A percentile compares a stretch with the other conserved stretches of the same genome.
These are phyloP conservation scores for Thelonectria olida DNA, from an alignment of 2,329 filamentous ascomycete species.

Conservation along the genomic window DNA sequence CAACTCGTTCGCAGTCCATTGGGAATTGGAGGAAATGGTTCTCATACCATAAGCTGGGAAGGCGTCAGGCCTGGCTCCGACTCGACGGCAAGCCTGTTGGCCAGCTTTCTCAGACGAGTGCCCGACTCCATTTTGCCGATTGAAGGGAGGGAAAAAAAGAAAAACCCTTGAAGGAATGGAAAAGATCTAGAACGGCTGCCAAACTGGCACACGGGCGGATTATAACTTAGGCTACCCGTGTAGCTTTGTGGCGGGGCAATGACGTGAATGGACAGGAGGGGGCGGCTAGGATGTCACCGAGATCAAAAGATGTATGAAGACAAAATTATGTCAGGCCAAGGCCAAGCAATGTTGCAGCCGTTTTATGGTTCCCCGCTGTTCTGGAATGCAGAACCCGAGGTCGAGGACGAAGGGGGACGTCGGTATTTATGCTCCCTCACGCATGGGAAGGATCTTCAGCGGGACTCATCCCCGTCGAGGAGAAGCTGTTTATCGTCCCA, in stretches of 20 bases:
- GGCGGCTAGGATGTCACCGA: conserved; percentile 20
- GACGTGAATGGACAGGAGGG: conserved; percentile 27
- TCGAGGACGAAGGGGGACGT: conserved; percentile 25
- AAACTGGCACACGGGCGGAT: not conserved
- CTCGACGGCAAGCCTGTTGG: conserved; percentile 74
- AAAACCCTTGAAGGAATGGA: not conserved
- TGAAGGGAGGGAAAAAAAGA: not conserved
- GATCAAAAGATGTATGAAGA: conserved; percentile 10
- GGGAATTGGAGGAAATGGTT: not conserved
- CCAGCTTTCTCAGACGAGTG: conserved; percentile 53
- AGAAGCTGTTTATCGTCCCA: conserved; percentile 8
- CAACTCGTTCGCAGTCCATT: not conserved
- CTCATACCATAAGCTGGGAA: conserved; percentile 78
- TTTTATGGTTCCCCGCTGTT: conserved; percentile 29
- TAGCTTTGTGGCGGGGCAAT: conserved; percentile 23
- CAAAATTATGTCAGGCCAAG: conserved; percentile 16
- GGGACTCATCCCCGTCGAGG: conserved; percentile 6
- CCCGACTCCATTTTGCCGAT: conserved; percentile 40
- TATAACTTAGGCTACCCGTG: conserved; percentile 1
- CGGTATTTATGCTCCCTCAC: conserved; percentile 33
- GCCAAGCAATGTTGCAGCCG: conserved; percentile 11
- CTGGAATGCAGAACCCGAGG: conserved; percentile 15
- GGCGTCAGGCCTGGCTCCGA: conserved; percentile 80
- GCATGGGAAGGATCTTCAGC: conserved; percentile 5
- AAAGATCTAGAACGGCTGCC: not conserved